These are phyloP conservation scores for Clathrus columnatus DNA, from an alignment of 768 basidiomycete species.

Conservation along the genomic window DNA sequence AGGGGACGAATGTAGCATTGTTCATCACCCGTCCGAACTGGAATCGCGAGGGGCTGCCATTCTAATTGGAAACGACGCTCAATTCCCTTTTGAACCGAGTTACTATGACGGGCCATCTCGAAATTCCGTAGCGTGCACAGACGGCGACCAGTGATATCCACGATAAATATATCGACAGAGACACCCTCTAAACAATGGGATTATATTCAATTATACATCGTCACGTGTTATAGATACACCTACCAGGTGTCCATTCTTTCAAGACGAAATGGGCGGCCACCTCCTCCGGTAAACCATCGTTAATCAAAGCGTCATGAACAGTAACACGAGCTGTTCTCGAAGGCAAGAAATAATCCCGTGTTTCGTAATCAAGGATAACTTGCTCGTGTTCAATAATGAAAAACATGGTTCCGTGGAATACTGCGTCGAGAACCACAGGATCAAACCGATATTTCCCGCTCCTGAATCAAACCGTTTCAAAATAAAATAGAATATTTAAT, in stretches of 20 bases:
- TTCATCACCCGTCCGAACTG: constrained; percentile 9
- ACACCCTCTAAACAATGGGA: constrained; percentile 15
- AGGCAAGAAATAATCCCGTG: constrained; percentile 25
- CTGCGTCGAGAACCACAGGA: constrained; percentile 31
- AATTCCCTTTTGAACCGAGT: constrained; percentile 19
- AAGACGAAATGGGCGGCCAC: constrained; percentile 22
- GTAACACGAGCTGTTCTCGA: constrained; percentile 16
- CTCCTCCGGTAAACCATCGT: constrained; percentile 9
- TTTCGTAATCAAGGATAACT: constrained; percentile 24
- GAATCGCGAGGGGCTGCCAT: constrained; percentile 25
- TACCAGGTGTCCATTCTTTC: constrained; percentile 24
- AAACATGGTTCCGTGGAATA: constrained; percentile 21
- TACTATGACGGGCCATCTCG: constrained; percentile 25
- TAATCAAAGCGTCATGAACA: constrained; percentile 16
- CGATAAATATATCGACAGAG: constrained; percentile 21
- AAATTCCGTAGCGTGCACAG: constrained; percentile 23
- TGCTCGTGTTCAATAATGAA: constrained; percentile 21
- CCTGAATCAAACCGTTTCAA: constrained; percentile 9
- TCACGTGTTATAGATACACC: not conserved
- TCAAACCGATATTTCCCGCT: constrained; percentile 23
- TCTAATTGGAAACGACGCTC: constrained; percentile 24
- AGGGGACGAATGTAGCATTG: not conserved
- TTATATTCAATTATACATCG: not conserved
- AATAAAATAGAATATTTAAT: not conserved
- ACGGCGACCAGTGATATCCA: constrained; percentile 19